Percentiles rank a stretch among this genome's conserved stretches.
Conservation (phyloP, 2,329 filamentous ascomycete species). For the Plenodomus lindquistii region DNA sequence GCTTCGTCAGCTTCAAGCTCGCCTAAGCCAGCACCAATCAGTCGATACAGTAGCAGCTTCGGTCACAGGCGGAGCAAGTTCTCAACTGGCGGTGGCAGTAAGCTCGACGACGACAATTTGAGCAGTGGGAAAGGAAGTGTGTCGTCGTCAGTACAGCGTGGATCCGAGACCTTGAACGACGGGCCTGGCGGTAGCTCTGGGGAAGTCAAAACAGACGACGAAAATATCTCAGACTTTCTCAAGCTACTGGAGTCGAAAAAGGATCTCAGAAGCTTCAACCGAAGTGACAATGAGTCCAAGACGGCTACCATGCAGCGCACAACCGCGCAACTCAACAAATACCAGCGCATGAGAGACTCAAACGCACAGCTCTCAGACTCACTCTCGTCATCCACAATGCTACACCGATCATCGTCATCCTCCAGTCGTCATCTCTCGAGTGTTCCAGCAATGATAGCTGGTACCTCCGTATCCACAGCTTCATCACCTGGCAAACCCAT, state of each 20-base stretch:
- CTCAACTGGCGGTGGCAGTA: slow-evolving; percentile 75
- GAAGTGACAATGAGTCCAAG: slow-evolving; percentile 60
- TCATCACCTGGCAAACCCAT: slow-evolving; percentile 88
- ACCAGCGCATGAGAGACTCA: slow-evolving; percentile 85
- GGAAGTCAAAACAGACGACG: slow-evolving; percentile 77
- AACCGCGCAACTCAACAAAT: slow-evolving; percentile 78
- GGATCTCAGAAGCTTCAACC: slow-evolving; percentile 79
- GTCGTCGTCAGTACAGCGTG: slow-evolving; percentile 71
- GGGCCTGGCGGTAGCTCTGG: slow-evolving; percentile 66
- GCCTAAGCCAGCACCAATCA: slow-evolving; percentile 76
- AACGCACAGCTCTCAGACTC: slow-evolving; percentile 89
- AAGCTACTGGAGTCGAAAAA: slow-evolving; percentile 87
- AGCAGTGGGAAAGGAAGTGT: slow-evolving; percentile 82
- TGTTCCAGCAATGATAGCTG: slow-evolving; percentile 63
- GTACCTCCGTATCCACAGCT: slow-evolving; percentile 77
- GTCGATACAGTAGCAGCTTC: slow-evolving; percentile 92
- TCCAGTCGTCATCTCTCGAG: slow-evolving; percentile 73
- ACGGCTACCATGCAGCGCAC: slow-evolving; percentile 75
- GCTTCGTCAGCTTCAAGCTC: slow-evolving; percentile 73
- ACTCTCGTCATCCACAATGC: slow-evolving; percentile 84
- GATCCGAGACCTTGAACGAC: slow-evolving; percentile 77
- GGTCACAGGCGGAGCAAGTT: slow-evolving; percentile 78
- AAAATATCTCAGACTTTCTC: slow-evolving; percentile 91
- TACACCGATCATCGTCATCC: slow-evolving; percentile 81
- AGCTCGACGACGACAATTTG: slow-evolving; percentile 71